Conservation (phyloP, 1,139 yeast genomes). For the Zygosaccharomyces sapae region DNA sequence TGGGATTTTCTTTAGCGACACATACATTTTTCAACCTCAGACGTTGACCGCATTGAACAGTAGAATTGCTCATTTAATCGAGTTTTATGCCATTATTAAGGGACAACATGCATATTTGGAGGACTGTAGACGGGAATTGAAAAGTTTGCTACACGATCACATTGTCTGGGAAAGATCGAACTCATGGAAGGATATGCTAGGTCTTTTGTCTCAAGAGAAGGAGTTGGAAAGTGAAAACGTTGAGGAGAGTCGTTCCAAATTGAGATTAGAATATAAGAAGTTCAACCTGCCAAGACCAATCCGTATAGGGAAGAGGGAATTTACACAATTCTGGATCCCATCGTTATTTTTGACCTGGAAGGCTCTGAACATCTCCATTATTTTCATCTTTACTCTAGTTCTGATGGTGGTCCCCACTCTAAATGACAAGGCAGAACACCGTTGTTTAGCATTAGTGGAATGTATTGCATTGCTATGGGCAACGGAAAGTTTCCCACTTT, state of each 20-base stretch:
- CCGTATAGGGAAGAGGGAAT: constrained; percentile 20
- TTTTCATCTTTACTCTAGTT: constrained; percentile 44
- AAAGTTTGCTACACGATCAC: constrained; percentile 62
- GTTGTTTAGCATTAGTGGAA: constrained; percentile 64
- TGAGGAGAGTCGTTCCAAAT: constrained; percentile 18
- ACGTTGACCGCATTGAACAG: constrained; percentile 46
- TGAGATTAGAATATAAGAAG: constrained; percentile 33
- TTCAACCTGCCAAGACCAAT: constrained; percentile 36
- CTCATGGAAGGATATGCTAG: constrained; percentile 69
- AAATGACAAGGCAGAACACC: constrained; percentile 54
- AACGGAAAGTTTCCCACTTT: constrained; percentile 67
- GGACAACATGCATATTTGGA: constrained; percentile 29
- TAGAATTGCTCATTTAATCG: constrained; percentile 46
- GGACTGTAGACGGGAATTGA: constrained; percentile 42
- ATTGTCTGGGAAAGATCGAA: constrained; percentile 75
- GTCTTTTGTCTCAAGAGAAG: constrained; percentile 48
- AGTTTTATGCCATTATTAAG: constrained; percentile 45
- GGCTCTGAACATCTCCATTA: constrained; percentile 44
- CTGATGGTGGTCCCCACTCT: constrained; percentile 54
- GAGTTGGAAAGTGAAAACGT: constrained; percentile 24
- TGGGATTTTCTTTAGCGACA: constrained; percentile 41
- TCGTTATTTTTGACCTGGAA: constrained; percentile 40
- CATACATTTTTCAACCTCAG: constrained; percentile 45
- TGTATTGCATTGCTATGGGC: constrained; percentile 75
- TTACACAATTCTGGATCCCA: constrained; percentile 34